Evolutionary conservation across 768 basidiomycete genomes (phyloP).

Genomic region (Lentinula sp.): DNA sequence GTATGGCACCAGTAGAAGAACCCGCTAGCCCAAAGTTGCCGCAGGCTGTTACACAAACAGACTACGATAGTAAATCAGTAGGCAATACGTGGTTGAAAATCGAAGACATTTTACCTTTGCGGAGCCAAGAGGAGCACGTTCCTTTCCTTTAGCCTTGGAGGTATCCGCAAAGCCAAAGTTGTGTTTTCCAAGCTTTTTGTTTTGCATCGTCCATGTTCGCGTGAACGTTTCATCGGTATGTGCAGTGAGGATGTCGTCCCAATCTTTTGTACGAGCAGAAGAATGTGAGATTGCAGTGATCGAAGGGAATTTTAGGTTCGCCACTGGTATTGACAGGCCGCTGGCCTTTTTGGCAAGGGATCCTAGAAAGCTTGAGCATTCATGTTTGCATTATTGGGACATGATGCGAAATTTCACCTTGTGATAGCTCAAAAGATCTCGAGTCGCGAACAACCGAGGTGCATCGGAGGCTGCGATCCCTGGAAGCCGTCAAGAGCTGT

Average conservation of each 20-base stretch:
- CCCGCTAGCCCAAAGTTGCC: conserved; percentile 93
- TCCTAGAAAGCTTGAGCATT: conserved; percentile 36
- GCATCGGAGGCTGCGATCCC: conserved; percentile 84
- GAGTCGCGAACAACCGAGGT: conserved; percentile 95
- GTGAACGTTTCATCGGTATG: conserved; percentile 80
- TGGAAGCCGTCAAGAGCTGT: conserved; percentile 81
- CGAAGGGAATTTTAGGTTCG: conserved; percentile 80
- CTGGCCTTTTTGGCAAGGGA: conserved; percentile 80
- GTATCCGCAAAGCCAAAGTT: conserved; percentile 53
- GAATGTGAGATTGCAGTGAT: conserved; percentile 78
- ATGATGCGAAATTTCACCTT: conserved; percentile 47
- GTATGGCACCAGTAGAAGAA: conserved; percentile 71
- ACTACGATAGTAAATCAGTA: conserved; percentile 29
- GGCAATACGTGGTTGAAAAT: neutral
- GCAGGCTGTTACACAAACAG: conserved; percentile 87
- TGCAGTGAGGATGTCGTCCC: conserved; percentile 95
- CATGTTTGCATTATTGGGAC: neutral
- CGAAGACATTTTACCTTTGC: conserved; percentile 51
- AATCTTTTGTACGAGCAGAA: conserved; percentile 80
- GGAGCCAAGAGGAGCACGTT: conserved; percentile 41
- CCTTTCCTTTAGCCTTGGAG: conserved; percentile 42
- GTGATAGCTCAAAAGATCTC: conserved; percentile 88
- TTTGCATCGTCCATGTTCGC: conserved; percentile 47
- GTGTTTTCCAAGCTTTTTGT: conserved; percentile 5
- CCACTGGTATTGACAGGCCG: conserved; percentile 68